Evolutionary conservation across 2,329 filamentous ascomycete species (phyloP), one percentile per base, ranked within the genome.

Genomic region (Epichloe gansuensis): DNA sequence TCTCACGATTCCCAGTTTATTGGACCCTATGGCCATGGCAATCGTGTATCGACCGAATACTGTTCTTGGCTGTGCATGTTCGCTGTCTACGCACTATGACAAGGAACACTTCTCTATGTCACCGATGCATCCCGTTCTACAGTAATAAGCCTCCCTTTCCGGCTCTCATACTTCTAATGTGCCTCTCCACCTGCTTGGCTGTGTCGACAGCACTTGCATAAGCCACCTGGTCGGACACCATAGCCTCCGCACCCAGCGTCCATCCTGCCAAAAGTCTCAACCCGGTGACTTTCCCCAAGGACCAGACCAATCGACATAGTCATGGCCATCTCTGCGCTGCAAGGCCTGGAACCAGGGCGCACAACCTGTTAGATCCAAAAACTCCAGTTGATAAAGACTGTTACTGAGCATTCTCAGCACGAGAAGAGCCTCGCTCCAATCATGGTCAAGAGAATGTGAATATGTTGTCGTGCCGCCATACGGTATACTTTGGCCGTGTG

Each of bases 331-430:
- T 45, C 61, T 58, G 13, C 62, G 52, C 56, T 67, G 70, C 50
- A 82, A 64, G 9, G 76, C 77, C 47, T 67, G 66, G 54, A 72
- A 70, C 81, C 81, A 85, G 15, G 72, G 63, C 0, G 64, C 67
- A 57, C 81, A 84, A 1, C 81, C 81, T 0, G 77, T 81, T 41
- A 85, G 64, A 59, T 83, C 80, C 7, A 85, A 69, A 49, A 78
- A 80, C 61, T 83, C 79, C 2, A 85, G 70, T 17, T 75, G 65
- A 59, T 83, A 83, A 7, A 82, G 67, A 21, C 65, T 67, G 55
- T 69, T 72, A 63, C 77, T 78, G 12, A 85, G 66, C 55, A 75
- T 72, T 48, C 75, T 73, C 48, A 84, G 64, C 2, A 83, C 64
- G 17, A 78, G 63, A 5, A 81, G 71, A 0, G 79, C 77, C 62